phyloP scores from a whole-genome alignment of 192 early-diverging fungal species.

The Umbelopsis sp. region DNA sequence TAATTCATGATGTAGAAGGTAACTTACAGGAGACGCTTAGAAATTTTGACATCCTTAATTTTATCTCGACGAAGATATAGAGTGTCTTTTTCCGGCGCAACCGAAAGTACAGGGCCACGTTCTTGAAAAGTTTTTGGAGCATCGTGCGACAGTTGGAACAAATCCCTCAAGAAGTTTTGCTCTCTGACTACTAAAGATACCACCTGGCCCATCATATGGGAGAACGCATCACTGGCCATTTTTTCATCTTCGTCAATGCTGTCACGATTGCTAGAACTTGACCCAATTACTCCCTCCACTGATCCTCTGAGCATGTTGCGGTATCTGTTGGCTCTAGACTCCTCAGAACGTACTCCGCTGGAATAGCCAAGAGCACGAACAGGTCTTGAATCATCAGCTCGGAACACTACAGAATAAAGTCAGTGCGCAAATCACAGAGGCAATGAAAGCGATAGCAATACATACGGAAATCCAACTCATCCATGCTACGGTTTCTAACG shows the following conservation, averaged over 20 bases:
- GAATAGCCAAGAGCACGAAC: neutral
- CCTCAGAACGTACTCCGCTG: constrained; percentile 27
- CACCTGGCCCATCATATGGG: constrained; percentile 63
- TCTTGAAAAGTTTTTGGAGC: constrained; percentile 51
- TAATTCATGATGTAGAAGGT: neutral
- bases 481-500: constrained; percentile 27
- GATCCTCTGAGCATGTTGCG: constrained; percentile 34
- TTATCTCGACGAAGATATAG: constrained; percentile 56
- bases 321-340: constrained; percentile 31
- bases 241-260: constrained; percentile 51
- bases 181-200: constrained; percentile 75
- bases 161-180: constrained; percentile 90
- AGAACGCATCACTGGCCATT: constrained; percentile 52
- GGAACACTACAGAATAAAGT: neutral
- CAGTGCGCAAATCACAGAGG: neutral
- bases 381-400: constrained; percentile 28
- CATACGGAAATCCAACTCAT: constrained; percentile 42
- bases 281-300: constrained; percentile 27
- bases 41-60: constrained; percentile 68
- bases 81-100: constrained; percentile 41
- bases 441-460: neutral
- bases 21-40: constrained; percentile 68
- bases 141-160: constrained; percentile 69
- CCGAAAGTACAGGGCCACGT: constrained; percentile 40
- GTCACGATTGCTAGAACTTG: constrained; percentile 31